Evolutionary conservation across 306 rosid species (phyloP), one percentile per base, ranked within the genome.

Genomic region (Gastrolobium bilobum): DNA sequence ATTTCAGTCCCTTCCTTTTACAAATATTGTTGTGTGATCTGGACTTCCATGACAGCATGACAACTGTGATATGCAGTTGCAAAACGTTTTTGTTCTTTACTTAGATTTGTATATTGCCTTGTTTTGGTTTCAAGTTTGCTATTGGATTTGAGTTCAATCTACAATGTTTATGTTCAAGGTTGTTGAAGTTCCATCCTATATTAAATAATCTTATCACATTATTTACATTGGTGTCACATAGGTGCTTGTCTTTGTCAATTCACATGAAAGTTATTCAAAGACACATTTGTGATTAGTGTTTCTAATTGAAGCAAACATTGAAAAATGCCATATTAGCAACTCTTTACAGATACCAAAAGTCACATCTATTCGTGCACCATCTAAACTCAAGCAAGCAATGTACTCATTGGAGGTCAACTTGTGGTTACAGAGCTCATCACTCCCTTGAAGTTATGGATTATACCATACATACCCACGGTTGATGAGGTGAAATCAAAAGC

Each of bases 1-100:
- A 47, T 69, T 84, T 84, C 66, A 8, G 42, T 31, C 50, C 57
- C 37, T 50, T 50, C 38, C 50, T 35, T 39, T 71, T 3, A 44
- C 20, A 50, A 44, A n/a, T 44, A 42, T 30, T 15, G 1, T 14
- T 3, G 13, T 53, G 58, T 44, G 47, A 68, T 56, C 31, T 4
- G 0, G 13, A 54, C 11, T 43, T 39, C 33, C 37, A 15, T 34
- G 47, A 10, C 39, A 33, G 11, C 53, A 68, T 68, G n/a, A 13
- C 29, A 20, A 10, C 29, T 20, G 37, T 47, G 31, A 4, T 37
- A 15, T 62, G 80, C 39, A 48, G 10, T 13, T 2, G 33, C 30
- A 29, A 56, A 37, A 53, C n/a, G 0, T 33, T 30, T 2, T 29
- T 59, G 67, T 42, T 57, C 50, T 34, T 56, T 4, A 39, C 43